Conservation (phyloP, 163 green algal genomes). For the Coccomyxa subellipsoidea region DNA sequence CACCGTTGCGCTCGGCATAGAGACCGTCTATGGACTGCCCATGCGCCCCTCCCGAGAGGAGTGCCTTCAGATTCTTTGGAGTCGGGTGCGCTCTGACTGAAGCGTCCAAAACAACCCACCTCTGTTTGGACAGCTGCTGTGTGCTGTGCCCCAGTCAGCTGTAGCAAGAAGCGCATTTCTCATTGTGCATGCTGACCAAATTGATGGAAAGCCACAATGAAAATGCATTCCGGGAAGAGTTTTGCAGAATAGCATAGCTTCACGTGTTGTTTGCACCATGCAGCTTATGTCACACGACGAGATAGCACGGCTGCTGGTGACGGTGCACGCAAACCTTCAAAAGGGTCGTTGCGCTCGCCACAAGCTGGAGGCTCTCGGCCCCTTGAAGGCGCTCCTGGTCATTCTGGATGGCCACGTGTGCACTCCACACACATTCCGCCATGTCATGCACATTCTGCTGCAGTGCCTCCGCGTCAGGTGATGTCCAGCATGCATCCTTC, state of each 20-base stretch:
- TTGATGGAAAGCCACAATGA: too few relatives aligned
- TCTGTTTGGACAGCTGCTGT: too few relatives aligned
- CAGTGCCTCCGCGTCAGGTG: conserved; percentile 24
- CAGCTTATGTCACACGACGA: not conserved
- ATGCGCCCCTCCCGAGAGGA: not conserved
- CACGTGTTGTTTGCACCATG: not conserved
- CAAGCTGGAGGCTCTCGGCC: conserved; percentile 9
- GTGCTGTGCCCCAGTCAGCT: too few relatives aligned
- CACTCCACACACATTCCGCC: conserved; percentile 25
- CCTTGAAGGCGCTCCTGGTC: conserved; percentile 26
- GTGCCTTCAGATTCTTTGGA: not conserved
- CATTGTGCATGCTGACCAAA: too few relatives aligned
- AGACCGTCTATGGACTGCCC: not conserved
- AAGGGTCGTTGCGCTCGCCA: conserved; percentile 25
- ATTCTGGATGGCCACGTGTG: conserved; percentile 25
- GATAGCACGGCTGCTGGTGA: conserved; percentile 19
- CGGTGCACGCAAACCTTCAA: conserved; percentile 18
- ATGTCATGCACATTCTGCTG: conserved; percentile 31
- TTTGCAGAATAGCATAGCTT: too few relatives aligned
- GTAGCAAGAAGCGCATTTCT: too few relatives aligned
- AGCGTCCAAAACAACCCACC: too few relatives aligned
- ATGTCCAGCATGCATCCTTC: not conserved
- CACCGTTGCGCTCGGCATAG: not conserved
- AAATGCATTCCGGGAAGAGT: too few relatives aligned
- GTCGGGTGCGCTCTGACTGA: not conserved